Evolutionary conservation across 2,329 filamentous ascomycete genomes (phyloP).

Genomic region (Trichoderma sp.): DNA sequence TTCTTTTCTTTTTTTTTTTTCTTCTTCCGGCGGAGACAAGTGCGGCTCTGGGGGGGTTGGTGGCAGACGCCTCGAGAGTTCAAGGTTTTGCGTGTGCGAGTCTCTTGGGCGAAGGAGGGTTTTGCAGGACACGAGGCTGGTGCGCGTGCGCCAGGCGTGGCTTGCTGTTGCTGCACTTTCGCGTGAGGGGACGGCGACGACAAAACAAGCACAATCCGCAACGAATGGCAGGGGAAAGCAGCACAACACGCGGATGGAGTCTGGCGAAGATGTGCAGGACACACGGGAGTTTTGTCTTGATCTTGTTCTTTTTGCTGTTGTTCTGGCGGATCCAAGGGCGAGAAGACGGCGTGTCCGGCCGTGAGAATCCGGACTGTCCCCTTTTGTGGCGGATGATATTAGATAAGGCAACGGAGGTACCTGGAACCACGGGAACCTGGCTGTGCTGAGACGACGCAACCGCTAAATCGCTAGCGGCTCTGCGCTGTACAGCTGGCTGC

Average conservation of each 20-base stretch:
- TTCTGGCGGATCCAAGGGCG: slow-evolving; percentile 16
- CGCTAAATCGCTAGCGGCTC: background rate
- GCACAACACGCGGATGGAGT: background rate
- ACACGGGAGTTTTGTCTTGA: background rate
- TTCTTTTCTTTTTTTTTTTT: too few relatives aligned
- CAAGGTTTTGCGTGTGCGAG: background rate
- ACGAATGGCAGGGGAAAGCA: background rate
- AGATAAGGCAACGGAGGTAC: slow-evolving; percentile 10
- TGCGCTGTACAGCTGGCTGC: slow-evolving; percentile 1
- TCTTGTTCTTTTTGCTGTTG: background rate
- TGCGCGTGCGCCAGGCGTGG: slow-evolving; percentile 18
- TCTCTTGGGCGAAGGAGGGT: slow-evolving; percentile 7
- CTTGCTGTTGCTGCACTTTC: slow-evolving; percentile 3
- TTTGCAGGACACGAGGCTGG: slow-evolving; percentile 16
- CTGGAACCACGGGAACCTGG: background rate
- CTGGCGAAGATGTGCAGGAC: background rate
- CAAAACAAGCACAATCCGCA: background rate
- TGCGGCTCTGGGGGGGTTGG: background rate
- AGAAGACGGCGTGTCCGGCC: slow-evolving; percentile 20
- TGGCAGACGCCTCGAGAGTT: background rate
- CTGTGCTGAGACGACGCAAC: background rate
- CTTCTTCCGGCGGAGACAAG: background rate
- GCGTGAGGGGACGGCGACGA: background rate
- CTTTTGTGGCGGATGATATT: slow-evolving; percentile 19
- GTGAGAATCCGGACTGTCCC: slow-evolving; percentile 19